phyloP scores from a whole-genome alignment of 805 yeast species.

The Ogataea siamensis region DNA sequence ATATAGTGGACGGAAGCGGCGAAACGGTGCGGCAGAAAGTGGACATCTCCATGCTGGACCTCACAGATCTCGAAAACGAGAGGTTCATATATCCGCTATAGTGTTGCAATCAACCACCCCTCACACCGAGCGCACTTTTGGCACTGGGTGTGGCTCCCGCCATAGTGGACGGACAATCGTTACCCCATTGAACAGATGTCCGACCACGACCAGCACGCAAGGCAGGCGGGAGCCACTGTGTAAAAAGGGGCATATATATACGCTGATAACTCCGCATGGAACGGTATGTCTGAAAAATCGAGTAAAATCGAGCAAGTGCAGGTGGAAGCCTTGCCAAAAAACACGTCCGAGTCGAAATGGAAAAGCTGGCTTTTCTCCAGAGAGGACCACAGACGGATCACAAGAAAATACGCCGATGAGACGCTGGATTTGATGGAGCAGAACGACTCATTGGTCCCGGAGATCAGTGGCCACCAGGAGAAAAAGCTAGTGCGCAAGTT shows the following conservation, averaged over 20 bases:
- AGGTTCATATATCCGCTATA: conserved; percentile 31
- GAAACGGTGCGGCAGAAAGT: conserved; percentile 31
- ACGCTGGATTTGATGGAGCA: conserved; percentile 23
- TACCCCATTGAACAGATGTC: background rate
- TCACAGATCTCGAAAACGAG: conserved; percentile 54
- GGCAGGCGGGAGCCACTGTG: background rate
- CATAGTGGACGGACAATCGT: background rate
- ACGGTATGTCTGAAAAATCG: background rate
- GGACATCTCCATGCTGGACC: conserved; percentile 47
- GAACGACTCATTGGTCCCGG: conserved; percentile 29
- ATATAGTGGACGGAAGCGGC: conserved; percentile 5
- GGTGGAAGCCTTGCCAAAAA: background rate
- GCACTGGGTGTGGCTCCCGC: background rate
- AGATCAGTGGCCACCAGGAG: conserved; percentile 43
- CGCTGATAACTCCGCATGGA: background rate
- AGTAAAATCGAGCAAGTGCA: background rate
- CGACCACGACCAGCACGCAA: background rate
- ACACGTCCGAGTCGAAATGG: background rate
- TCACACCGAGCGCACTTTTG: background rate
- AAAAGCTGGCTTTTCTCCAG: conserved; percentile 1
- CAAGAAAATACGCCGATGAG: conserved; percentile 24
- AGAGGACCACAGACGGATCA: conserved; percentile 7
- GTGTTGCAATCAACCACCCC: too few relatives aligned
- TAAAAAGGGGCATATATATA: background rate
- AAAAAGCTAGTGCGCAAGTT: conserved; percentile 39